A percentile compares a stretch with the other conserved stretches of the same genome.
phyloP scores from a whole-genome alignment of 192 early-diverging fungal species.

The Gigaspora rosea region DNA sequence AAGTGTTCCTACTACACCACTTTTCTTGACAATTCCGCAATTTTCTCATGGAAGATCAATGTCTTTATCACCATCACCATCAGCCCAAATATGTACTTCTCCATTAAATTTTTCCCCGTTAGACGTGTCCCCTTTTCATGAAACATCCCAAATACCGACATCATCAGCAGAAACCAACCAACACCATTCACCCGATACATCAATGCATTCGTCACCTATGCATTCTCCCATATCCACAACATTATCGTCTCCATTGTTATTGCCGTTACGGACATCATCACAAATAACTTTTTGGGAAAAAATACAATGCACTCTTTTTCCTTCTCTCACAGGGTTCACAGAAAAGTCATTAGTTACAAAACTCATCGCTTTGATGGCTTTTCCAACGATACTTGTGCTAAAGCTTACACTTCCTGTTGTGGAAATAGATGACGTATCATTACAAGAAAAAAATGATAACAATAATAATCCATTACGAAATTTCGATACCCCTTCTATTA shows the following conservation, averaged over 20 bases:
- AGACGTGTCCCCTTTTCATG: background rate
- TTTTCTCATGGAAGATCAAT: background rate
- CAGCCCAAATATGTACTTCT: background rate
- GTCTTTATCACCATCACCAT: background rate
- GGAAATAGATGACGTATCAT: constrained; percentile 41
- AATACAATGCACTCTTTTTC: constrained; percentile 50
- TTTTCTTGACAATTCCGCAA: background rate
- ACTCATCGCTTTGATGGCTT: constrained; percentile 50
- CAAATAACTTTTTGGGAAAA: constrained; percentile 26
- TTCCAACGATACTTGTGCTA: constrained; percentile 56
- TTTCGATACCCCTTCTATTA: background rate
- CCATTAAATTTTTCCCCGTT: background rate
- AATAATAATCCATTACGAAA: constrained; percentile 26
- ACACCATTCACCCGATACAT: no score
- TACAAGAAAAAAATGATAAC: constrained; percentile 36
- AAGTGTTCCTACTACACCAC: no score
- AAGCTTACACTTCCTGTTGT: constrained; percentile 67
- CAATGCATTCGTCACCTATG: no score
- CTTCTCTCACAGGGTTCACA: constrained; percentile 55
- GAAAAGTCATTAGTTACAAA: constrained; percentile 50
- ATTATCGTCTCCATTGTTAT: background rate
- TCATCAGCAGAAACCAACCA: no score
- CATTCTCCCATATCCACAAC: background rate
- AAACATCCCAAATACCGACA: background rate
- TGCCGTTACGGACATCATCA: background rate